Evolutionary conservation across 129 eudicot species (phyloP).

Genomic region (Dittrichia graveolens): DNA sequence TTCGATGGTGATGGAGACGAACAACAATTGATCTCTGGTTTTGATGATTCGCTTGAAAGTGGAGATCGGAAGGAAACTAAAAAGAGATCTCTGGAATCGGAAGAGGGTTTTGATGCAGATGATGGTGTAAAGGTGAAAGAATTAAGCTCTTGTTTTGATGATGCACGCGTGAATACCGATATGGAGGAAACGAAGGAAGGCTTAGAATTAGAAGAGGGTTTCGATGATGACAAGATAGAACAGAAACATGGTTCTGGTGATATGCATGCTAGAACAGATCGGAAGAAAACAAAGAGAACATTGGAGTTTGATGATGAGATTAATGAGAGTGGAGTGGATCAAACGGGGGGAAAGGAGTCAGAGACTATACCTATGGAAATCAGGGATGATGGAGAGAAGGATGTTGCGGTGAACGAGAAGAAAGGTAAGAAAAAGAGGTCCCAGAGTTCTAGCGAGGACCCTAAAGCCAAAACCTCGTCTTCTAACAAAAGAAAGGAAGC

Average conservation of each 20-base stretch:
- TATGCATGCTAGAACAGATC: slow-evolving; percentile 16
- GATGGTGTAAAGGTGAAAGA: slow-evolving; percentile 18
- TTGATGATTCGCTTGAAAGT: slow-evolving; percentile 16
- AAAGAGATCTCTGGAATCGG: slow-evolving; percentile 2
- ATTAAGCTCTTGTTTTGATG: slow-evolving; percentile 17
- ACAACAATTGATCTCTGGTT: slow-evolving; percentile 1
- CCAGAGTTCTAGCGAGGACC: slow-evolving; percentile 32
- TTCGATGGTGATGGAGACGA: not conserved
- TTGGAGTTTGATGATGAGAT: slow-evolving; percentile 55
- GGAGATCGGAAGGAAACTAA: slow-evolving; percentile 16
- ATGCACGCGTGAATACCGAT: slow-evolving; percentile 15
- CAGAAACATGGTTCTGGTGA: slow-evolving; percentile 25
- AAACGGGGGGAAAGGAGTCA: slow-evolving; percentile 5
- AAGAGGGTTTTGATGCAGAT: slow-evolving; percentile 2
- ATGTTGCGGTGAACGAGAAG: slow-evolving; percentile 37
- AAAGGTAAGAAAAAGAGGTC: slow-evolving; percentile 51
- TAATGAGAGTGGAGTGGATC: slow-evolving; percentile 28
- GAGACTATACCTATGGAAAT: slow-evolving; percentile 15
- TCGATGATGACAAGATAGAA: slow-evolving; percentile 9
- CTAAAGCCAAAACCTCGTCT: slow-evolving; percentile 32
- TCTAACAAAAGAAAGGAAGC: slow-evolving; percentile 62
- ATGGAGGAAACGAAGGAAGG: slow-evolving; percentile 6
- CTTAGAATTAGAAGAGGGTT: not conserved
- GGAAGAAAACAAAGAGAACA: slow-evolving; percentile 52
- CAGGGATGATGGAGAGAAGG: slow-evolving; percentile 33